phyloP scores from a whole-genome alignment of 2,329 filamentous ascomycete genomes.

The Aureobasidium sp. region DNA sequence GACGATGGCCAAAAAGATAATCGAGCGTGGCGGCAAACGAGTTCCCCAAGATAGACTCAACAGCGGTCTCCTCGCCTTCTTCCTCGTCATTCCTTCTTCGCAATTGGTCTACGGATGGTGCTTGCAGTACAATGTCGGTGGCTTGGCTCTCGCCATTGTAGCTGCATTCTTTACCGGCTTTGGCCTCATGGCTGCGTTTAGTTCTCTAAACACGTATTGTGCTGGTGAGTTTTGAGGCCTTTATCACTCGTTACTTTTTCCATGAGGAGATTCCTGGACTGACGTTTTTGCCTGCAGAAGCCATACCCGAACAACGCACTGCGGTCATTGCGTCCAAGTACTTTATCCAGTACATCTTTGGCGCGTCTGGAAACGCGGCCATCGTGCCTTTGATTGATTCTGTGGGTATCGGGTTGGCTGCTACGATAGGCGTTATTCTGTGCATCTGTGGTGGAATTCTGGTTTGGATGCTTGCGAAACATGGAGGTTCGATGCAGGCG shows the following conservation, averaged over 20 bases:
- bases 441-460: constrained; percentile 33
- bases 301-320: constrained; percentile 59
- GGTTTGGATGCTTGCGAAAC: constrained; percentile 40
- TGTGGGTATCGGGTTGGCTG: constrained; percentile 70
- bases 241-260: too few relatives aligned
- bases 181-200: constrained; percentile 62
- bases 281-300: constrained; percentile 38
- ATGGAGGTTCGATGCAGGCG: constrained; percentile 45
- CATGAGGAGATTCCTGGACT: too few relatives aligned
- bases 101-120: constrained; percentile 60
- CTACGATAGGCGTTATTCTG: constrained; percentile 52
- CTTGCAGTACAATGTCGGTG: constrained; percentile 42
- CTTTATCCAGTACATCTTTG: constrained; percentile 64
- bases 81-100: constrained; percentile 44
- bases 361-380: constrained; percentile 56
- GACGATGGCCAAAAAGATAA: constrained; percentile 55
- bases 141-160: constrained; percentile 52
- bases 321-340: constrained; percentile 68
- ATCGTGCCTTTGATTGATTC: constrained; percentile 60
- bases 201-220: constrained; percentile 66
- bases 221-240: constrained; percentile 27
- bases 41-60: constrained; percentile 59
- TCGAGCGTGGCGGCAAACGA: constrained; percentile 45
- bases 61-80: constrained; percentile 45
- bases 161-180: constrained; percentile 63